Evolutionary conservation across 257 asterid genomes (phyloP), one percentile per base, ranked within the genome.

Genomic region (Solanum tarijense): DNA sequence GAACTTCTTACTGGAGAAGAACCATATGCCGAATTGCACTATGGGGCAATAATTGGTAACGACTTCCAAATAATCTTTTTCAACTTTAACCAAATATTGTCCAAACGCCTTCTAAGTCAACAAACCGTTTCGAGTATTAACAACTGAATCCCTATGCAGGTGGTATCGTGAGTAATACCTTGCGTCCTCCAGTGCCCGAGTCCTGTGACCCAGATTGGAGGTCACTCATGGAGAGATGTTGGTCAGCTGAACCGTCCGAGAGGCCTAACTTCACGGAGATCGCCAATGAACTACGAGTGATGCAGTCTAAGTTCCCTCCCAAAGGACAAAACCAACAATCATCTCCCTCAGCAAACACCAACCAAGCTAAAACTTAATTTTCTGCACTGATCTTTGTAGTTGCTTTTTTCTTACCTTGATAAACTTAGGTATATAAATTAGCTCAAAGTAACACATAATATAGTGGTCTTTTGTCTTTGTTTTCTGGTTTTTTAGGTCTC

Each of bases 1-100:
- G 99, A 97, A 91, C 98, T 97, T 87, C 96, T 97, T 29, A 97
- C 99, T 0, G 98, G 99, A 46, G 98, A 96, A 87, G 99, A 97
- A 90, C 99, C 99, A 9, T 97, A 97, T 23, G 93, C 98, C 3
- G 98, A 96, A 86, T 91, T 97, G 93, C 99, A 97, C 91, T 97
- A 96, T 60, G 99, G 99, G 32, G 98, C 99, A 79, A 96, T 97
- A 65, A 97, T 97, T 14, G 99, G 99, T 97, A 89, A 89, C 23
- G 8, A 41, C 38, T 79, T 43, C 84, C 62, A 41, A 9, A 78
- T 16, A 4, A 12, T 78, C 84, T 41, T 78, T n/a, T 39, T 29
- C 35, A 29, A 3, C 58, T 38, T 76, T 3, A 29, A 81, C 18
- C 69, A 29, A 46, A 9, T 46, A 48, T 48, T 48, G 12, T 46